Evolutionary conservation across 768 basidiomycete species (phyloP).

Genomic region (Tylopilus plumbeoviolaceoides): DNA sequence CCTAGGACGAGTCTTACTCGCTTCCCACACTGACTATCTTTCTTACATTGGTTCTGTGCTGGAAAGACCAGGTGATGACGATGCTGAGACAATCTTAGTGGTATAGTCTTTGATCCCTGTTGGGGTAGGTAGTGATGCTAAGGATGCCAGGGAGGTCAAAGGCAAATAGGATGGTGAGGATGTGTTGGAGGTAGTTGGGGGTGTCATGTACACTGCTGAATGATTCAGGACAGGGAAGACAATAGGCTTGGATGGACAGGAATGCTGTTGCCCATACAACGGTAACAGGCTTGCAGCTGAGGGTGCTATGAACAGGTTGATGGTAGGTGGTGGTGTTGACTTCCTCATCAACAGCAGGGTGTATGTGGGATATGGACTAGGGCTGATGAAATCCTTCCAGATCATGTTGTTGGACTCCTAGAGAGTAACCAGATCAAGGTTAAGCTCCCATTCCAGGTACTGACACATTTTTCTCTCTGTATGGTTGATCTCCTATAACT

Average conservation of each 20-base stretch:
- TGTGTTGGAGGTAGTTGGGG: no score
- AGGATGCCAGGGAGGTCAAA: constrained; percentile 56
- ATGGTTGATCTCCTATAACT: constrained; percentile 71
- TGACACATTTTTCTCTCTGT: constrained; percentile 80
- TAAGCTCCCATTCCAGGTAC: constrained; percentile 91
- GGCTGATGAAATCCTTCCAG: constrained; percentile 53
- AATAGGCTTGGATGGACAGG: constrained; percentile 30
- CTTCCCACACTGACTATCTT: no score
- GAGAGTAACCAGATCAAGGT: constrained; percentile 62
- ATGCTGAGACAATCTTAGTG: constrained; percentile 44
- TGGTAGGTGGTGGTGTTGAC: constrained; percentile 39
- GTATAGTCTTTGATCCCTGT: constrained; percentile 47
- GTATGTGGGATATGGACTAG: constrained; percentile 60
- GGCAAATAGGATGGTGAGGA: no score
- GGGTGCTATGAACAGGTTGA: constrained; percentile 32
- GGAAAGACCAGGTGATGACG: constrained; percentile 30
- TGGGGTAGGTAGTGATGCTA: constrained; percentile 59
- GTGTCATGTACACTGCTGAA: neutral
- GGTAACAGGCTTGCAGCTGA: constrained; percentile 27
- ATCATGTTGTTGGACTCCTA: constrained; percentile 58
- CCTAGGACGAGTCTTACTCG: no score
- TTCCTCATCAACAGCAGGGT: constrained; percentile 59
- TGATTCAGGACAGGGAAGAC: constrained; percentile 11
- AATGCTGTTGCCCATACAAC: constrained; percentile 27
- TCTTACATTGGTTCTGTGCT: constrained; percentile 22